A percentile compares a stretch with the other conserved stretches of the same genome.
Conservation (phyloP, 2,329 filamentous ascomycete genomes). For the Rachicladosporium sp. region DNA sequence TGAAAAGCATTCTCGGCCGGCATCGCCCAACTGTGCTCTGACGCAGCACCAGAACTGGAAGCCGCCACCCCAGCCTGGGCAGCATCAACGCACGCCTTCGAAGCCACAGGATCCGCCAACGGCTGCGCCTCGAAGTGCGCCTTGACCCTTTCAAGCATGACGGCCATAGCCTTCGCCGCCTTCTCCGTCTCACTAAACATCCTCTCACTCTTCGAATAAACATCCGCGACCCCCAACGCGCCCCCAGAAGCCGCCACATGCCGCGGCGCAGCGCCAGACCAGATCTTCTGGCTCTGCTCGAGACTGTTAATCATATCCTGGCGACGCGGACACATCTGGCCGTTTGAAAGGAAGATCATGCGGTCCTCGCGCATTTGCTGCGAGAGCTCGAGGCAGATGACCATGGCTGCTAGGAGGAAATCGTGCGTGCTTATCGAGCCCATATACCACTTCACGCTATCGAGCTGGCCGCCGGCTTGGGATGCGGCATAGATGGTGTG, state of each 20-base stretch:
- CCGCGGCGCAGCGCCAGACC: constrained; percentile 10
- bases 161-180: constrained; percentile 19
- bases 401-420: constrained; percentile 37
- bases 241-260: constrained; percentile 5
- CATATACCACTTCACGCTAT: constrained; percentile 35
- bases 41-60: not conserved
- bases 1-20: constrained; percentile 9
- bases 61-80: not conserved
- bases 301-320: constrained; percentile 19
- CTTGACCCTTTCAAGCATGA: constrained; percentile 21
- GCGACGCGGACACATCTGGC: constrained; percentile 14
- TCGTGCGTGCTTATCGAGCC: constrained; percentile 34
- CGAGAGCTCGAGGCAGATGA: constrained; percentile 34
- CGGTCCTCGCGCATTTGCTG: constrained; percentile 15
- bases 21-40: constrained; percentile 3
- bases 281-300: constrained; percentile 22
- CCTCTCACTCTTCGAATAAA: constrained; percentile 1
- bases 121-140: constrained; percentile 11
- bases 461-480: constrained; percentile 30
- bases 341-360: not conserved
- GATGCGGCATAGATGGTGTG: constrained; percentile 38
- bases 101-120: constrained; percentile 4
- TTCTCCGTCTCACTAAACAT: constrained; percentile 20
- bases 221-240: no score
- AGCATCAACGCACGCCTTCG: not conserved